Percentiles rank a stretch among this genome's conserved stretches.
These are phyloP conservation scores for Ophiocordyceps camponoti-rufipedis DNA, from an alignment of 2,329 filamentous ascomycete genomes.

Conservation along the genomic window DNA sequence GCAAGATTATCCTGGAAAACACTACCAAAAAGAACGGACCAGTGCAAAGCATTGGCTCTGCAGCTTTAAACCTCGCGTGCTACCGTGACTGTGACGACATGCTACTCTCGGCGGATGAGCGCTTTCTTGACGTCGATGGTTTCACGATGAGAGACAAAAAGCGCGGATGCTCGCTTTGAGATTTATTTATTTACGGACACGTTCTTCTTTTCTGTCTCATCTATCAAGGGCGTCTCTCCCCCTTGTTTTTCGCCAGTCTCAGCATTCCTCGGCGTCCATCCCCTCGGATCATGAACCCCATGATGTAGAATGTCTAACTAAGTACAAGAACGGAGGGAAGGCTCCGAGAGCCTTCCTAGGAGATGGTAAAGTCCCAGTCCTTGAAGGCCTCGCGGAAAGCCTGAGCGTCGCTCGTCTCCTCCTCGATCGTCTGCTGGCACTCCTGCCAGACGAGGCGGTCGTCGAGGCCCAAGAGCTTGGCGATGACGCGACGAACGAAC, in stretches of 20 bases:
- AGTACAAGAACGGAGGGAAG: neutral
- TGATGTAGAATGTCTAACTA: neutral
- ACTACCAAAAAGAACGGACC: neutral
- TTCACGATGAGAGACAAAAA: neutral
- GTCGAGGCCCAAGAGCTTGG: conserved; percentile 71
- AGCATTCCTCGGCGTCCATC: neutral
- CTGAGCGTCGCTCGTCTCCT: conserved; percentile 63
- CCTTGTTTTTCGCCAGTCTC: neutral
- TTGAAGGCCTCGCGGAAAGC: conserved; percentile 70
- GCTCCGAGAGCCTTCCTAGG: conserved; percentile 4
- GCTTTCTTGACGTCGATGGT: neutral
- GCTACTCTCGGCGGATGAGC: neutral
- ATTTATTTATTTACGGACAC: neutral
- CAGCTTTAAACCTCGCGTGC: neutral
- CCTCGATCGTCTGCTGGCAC: conserved; percentile 55
- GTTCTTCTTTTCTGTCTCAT: neutral
- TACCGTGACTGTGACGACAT: neutral
- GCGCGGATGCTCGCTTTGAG: neutral
- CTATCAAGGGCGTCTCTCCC: neutral
- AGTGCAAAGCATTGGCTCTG: neutral
- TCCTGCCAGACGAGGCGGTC: conserved; percentile 70
- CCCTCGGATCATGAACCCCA: too few species aligned
- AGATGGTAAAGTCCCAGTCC: conserved; percentile 63
- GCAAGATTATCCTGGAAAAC: neutral
- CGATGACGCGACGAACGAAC: conserved; percentile 73